Base-by-base conservation (phyloP, 345 rosid genomes). In the Orychophragmus violaceus region DNA sequence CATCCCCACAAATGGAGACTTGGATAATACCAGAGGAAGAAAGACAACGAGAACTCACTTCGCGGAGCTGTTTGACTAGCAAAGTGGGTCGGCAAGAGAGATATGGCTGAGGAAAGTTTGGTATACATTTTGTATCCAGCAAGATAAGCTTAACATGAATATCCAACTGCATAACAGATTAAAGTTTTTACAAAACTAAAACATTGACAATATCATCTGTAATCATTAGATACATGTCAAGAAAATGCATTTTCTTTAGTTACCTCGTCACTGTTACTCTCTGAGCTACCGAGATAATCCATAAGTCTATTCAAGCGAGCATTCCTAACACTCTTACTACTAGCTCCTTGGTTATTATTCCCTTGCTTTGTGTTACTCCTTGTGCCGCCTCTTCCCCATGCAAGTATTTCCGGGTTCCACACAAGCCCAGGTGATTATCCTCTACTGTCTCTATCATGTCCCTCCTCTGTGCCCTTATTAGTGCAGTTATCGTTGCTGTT, bases 341-440 rank as follows among this genome's bases (percentile, higher is more conserved):
- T 78, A 69, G 82, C 72, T 66, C 81, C 72, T 74, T 75, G 76
- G 51, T 79, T 57, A 74, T 69, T 60, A 50, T 75, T 85, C 9
- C 95, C 95, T 68, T 91, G 95, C 48, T 96, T 80, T 6, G 92
- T 84, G 72, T 82, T 80, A 80, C 98, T 91, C 70, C 98, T 79
- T 49, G 86, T 62, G 37, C 96, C 96, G 33, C 96, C 98, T 81
- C 83, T 80, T 35, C 98, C 98, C 98, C 98, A 91, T 46, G 84
- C 89, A 82, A 85, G 88, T 82, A 76, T 68, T 64, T 91, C 98
- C 2, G 82, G 62, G 70, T 78, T 91, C 88, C 86, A 82, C 14
- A 76, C 84, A 55, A 82, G 88, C 36, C 87, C 92, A 23, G 96
- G 95, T 62, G 95, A 81, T 71, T 80, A 69, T 71, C 86, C 91